These are phyloP conservation scores for Globisporangium okanoganense DNA, from an alignment of 352 stramenopile species.

Conservation along the genomic window DNA sequence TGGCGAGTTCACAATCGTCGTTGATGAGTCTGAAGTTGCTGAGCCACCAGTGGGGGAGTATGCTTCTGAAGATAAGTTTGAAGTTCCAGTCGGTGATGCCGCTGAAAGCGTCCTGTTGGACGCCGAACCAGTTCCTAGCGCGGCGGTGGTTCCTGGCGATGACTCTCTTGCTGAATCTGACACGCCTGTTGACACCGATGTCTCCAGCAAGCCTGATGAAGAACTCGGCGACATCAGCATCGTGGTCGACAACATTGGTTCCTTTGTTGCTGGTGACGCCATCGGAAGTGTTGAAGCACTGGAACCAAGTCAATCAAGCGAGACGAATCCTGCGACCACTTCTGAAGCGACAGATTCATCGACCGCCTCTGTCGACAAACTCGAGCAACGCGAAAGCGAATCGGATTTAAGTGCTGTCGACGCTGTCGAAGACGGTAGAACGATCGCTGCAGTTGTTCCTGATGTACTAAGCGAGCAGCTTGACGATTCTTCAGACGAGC, in stretches of 20 bases:
- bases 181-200: background rate
- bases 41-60: background rate
- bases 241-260: background rate
- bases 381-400: background rate
- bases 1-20: background rate
- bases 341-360: background rate
- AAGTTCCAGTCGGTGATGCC: background rate
- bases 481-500: background rate
- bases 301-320: background rate
- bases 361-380: background rate
- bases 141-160: background rate
- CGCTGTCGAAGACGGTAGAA: background rate
- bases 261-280: background rate
- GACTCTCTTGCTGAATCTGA: background rate
- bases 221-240: background rate
- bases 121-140: background rate
- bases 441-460: background rate
- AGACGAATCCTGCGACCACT: background rate
- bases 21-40: background rate
- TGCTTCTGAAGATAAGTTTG: background rate
- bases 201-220: background rate
- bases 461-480: background rate
- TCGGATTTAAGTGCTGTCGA: background rate
- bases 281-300: slow-evolving; percentile 4
- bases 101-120: background rate